Evolutionary conservation across 2,329 filamentous ascomycete genomes (phyloP), one percentile per base, ranked within the genome.

Genomic region (Dothidotthia symphoricarpi): DNA sequence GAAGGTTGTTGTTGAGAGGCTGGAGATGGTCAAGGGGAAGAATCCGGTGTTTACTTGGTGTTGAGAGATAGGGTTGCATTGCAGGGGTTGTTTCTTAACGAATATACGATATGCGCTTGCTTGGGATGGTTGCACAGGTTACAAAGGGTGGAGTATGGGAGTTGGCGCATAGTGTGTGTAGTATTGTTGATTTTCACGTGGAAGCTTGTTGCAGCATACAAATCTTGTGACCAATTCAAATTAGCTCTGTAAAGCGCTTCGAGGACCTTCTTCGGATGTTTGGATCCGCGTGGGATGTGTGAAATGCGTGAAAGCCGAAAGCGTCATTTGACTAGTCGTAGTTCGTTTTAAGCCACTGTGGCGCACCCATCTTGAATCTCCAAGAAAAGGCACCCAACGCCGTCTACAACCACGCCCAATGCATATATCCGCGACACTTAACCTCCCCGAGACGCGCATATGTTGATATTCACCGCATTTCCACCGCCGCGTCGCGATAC

Each of bases 11-110:
- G 90, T 98, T 31, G 93, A 98, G 74, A 77, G 93, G 47, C 71
- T 98, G 41, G 93, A 98, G 74, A 86, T 91, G 43, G 93, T 98
- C 46, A 97, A 97, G 76, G 88, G 83, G 62, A 86, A 85, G 64
- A 94, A 95, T 63, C 93, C 93, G 2, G 89, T 98, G 22, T 98
- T 98, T 69, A 95, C 87, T 29, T 98, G 93, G 87, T 98, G 93
- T 74, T 97, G 53, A 67, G 34, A 42, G 16, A 16, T 24, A 17
- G 29, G 39, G 22, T 9, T n/a, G n/a, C n/a, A n/a, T n/a, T n/a
- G n/a, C n/a, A n/a, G n/a, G n/a, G n/a, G n/a, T n/a, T n/a, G n/a
- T n/a, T n/a, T n/a, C n/a, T n/a, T n/a, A n/a, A n/a, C n/a, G n/a
- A n/a, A n/a, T n/a, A n/a, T n/a, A n/a, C n/a, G n/a, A n/a, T n/a